These are phyloP conservation scores for Eucalyptus paniculata DNA, from an alignment of 345 rosid species.

Conservation along the genomic window DNA sequence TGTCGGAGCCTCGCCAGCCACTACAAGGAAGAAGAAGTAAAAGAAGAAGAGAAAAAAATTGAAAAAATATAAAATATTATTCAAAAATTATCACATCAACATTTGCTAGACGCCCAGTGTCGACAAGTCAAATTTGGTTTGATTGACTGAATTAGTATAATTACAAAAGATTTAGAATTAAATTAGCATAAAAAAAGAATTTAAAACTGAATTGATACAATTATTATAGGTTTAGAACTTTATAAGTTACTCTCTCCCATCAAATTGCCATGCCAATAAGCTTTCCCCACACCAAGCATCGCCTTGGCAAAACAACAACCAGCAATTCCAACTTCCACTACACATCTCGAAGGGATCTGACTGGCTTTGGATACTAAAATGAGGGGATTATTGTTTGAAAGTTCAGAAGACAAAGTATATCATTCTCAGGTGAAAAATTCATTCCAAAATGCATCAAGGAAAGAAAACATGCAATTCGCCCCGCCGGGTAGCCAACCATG, in stretches of 20 bases:
- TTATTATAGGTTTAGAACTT: too few relatives aligned
- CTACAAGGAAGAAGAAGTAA: too few relatives aligned
- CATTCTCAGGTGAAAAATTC: not conserved
- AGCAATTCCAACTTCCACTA: not conserved
- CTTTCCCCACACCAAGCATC: not conserved
- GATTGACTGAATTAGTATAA: rapidly evolving
- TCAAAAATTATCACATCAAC: too few relatives aligned
- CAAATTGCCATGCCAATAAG: not conserved
- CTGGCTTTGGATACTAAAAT: not conserved
- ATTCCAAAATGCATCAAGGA: not conserved
- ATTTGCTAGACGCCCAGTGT: rapidly evolving
- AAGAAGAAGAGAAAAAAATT: too few relatives aligned
- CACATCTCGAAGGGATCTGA: not conserved
- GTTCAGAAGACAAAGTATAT: not conserved
- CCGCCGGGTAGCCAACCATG: not conserved
- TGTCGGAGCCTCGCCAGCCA: rapidly evolving
- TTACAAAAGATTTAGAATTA: too few relatives aligned
- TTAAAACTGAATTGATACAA: rapidly evolving
- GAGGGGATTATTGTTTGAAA: not conserved
- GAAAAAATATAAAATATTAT: too few relatives aligned
- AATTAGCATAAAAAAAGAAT: too few relatives aligned
- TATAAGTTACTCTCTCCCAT: not conserved
- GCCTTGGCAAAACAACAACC: not conserved
- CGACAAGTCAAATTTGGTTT: rapidly evolving
- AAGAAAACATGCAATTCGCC: not conserved